Base-by-base conservation (phyloP, 805 yeast species). In the Danielia oregonensis region DNA sequence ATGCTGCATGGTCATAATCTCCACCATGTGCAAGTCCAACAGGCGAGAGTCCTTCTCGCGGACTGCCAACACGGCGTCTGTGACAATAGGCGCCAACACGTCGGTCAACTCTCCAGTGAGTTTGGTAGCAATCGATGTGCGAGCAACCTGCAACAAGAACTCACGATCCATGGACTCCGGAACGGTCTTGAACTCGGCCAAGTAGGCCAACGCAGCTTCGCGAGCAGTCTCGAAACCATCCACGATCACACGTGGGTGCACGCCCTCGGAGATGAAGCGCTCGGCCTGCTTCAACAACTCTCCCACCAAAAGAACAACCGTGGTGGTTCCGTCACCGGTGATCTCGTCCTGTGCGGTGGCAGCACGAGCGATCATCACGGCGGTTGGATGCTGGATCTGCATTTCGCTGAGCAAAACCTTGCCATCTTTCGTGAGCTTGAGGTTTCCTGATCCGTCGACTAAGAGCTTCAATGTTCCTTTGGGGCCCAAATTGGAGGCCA, bases 281-380 rank as follows among this genome's bases (percentile, higher is more conserved):
- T 91, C 93, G 17, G 97, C 96, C 63, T 93, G 97, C 58, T 86
- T 86, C 57, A 93, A 73, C 42, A 93, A 69, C 60, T 91, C 97
- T 36, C 98, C 98, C 27, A 93, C 98, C 36, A 89, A 73, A 43
- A 94, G 71, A 29, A 89, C 91, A 35, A 93, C 98, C 2, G 96
- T 84, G 5, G 97, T 91, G 36, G 98, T 93, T 45, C 98, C 98
- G 63, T 93, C 98, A 32, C 98, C 98, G n/a, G 97, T 86, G 56
- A 93, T 87, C 62, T 93, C 98, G 61, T 93, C 98, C 64, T 93
- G 98, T 0, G 98, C 97, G 29, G 96, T 79, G 32, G 98, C 98
- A 10, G 97, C 98, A 46, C 97, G 76, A 3, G 98, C 95, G 45
- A 67, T 66, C 72, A 66, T 66, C 27, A 68, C 71, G 1, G 73